Percentiles rank a stretch among this genome's conserved stretches.
These are phyloP conservation scores for Candida ovalis DNA, from an alignment of 805 yeast genomes.

Conservation along the genomic window DNA sequence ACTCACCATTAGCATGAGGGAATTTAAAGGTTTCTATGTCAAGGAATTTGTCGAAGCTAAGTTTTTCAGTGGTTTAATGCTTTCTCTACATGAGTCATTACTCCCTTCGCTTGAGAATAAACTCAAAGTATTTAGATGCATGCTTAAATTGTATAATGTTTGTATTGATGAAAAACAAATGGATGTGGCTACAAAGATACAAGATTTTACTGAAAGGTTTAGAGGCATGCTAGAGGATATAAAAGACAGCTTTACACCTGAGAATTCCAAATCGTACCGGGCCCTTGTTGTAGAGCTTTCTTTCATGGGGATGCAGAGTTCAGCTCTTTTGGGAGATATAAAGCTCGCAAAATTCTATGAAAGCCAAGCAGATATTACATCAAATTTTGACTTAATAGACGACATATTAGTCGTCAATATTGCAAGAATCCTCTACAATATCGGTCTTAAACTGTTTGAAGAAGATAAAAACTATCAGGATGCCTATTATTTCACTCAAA, in stretches of 20 bases:
- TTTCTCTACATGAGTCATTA: conserved; percentile 31
- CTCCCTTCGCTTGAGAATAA: conserved; percentile 20
- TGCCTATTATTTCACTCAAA: conserved; percentile 13
- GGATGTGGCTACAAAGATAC: conserved; percentile 19
- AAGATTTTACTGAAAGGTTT: conserved; percentile 29
- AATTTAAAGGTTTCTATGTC: conserved; percentile 3
- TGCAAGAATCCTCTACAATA: conserved; percentile 33
- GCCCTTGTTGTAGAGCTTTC: conserved; percentile 25
- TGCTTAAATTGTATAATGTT: conserved; percentile 26
- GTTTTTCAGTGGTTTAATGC: conserved; percentile 30
- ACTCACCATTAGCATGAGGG: conserved; percentile 25
- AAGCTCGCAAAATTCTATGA: conserved; percentile 35
- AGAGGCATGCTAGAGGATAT: conserved; percentile 19
- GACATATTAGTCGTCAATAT: conserved; percentile 25
- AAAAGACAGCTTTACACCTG: conserved; percentile 2
- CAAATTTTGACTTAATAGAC: conserved; percentile 12
- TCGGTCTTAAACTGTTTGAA: conserved; percentile 14
- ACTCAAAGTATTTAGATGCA: conserved; percentile 31
- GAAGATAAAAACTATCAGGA: conserved; percentile 3
- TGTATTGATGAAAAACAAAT: conserved; percentile 25
- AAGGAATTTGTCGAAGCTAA: conserved; percentile 19
- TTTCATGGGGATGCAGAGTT: conserved; percentile 30
- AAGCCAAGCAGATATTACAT: conserved; percentile 24
- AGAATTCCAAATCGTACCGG: neutral
- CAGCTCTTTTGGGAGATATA: conserved; percentile 30